Conservation (phyloP, 164 flowering plant species). For the Liquidambar formosana region DNA sequence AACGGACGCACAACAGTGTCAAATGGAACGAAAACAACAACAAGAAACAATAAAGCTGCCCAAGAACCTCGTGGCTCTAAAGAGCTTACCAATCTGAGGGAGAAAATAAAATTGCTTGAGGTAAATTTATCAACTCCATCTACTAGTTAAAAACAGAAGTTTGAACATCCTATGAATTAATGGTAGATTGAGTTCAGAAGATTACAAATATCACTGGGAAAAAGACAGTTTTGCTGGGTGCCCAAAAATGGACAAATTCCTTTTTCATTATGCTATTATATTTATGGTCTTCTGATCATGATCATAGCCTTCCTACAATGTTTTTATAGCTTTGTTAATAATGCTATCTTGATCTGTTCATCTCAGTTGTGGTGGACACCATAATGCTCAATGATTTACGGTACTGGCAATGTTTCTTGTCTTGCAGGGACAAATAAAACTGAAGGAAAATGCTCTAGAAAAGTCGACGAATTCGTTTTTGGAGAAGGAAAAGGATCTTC, state of each 20-base stretch:
- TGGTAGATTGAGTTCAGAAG: not conserved
- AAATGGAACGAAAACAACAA: slow-evolving; percentile 35
- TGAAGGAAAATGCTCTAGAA: slow-evolving; percentile 66
- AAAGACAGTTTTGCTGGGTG: not conserved
- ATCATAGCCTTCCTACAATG: not conserved
- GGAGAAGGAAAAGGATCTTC: slow-evolving; percentile 74
- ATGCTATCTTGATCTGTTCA: not conserved
- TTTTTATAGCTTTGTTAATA: too few species aligned
- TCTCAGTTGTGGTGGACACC: not conserved
- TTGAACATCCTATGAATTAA: not conserved
- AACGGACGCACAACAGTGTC: slow-evolving; percentile 25
- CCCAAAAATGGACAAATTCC: too few species aligned
- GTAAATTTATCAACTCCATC: slow-evolving; percentile 31
- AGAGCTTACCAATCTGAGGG: slow-evolving; percentile 54
- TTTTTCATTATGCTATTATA: too few species aligned
- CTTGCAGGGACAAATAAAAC: slow-evolving; percentile 59
- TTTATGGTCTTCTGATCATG: not conserved
- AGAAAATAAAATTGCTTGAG: slow-evolving; percentile 73
- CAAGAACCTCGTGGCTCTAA: slow-evolving; percentile 40
- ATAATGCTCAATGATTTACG: not conserved
- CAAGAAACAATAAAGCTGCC: slow-evolving; percentile 37
- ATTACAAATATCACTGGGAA: not conserved
- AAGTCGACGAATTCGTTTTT: slow-evolving; percentile 48
- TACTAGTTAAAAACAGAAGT: not conserved
- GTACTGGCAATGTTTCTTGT: slow-evolving; percentile 6